These are phyloP conservation scores for Sordariomycetes sp. DNA, from an alignment of 2,329 filamentous ascomycete genomes.

Conservation along the genomic window DNA sequence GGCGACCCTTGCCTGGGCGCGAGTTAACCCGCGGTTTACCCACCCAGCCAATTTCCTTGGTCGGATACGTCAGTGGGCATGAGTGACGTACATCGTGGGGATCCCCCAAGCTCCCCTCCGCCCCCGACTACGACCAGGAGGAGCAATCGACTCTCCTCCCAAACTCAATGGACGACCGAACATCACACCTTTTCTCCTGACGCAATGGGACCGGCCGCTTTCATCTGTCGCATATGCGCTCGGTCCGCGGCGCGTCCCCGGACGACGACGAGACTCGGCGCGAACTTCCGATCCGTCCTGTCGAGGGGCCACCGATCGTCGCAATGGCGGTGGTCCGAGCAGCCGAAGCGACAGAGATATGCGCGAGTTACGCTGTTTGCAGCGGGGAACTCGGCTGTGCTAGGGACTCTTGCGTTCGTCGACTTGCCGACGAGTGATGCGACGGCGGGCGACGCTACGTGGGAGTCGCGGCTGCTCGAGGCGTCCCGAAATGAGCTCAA, in stretches of 20 bases:
- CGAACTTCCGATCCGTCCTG: neutral
- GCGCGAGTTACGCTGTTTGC: neutral
- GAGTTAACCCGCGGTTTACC: neutral
- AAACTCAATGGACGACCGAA: neutral
- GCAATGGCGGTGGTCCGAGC: neutral
- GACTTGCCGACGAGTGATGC: neutral
- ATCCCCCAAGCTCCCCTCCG: neutral
- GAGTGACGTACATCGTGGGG: neutral
- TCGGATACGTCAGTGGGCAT: neutral
- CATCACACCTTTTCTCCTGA: neutral
- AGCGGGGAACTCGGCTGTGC: neutral
- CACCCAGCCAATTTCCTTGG: neutral
- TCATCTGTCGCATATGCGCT: neutral
- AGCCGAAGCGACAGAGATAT: neutral
- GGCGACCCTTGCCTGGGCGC: neutral
- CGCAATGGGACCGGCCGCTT: constrained; percentile 3
- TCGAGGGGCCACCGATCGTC: neutral
- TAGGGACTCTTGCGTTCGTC: constrained; percentile 2
- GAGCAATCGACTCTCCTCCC: neutral
- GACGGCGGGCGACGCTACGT: neutral
- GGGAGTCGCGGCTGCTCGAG: constrained; percentile 3
- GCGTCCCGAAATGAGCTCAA: constrained; percentile 1
- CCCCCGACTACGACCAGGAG: neutral
- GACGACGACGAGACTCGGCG: neutral
- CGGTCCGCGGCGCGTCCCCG: neutral